These are phyloP conservation scores for Skeletonema costatum DNA, from an alignment of 108 stramenopile species.

Conservation along the genomic window DNA sequence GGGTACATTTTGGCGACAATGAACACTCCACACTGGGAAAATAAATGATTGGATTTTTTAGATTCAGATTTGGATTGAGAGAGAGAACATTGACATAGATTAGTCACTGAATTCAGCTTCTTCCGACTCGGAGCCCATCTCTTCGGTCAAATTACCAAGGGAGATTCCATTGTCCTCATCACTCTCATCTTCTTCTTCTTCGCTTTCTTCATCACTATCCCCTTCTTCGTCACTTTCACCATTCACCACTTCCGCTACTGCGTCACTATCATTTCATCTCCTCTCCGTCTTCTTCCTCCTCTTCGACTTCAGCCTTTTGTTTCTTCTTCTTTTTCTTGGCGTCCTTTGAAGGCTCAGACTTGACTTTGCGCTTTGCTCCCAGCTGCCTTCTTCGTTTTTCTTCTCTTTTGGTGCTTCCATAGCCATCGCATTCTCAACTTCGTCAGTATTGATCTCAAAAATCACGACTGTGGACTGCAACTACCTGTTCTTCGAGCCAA, in stretches of 20 bases:
- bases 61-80: too few species aligned
- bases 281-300: not conserved
- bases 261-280: not conserved
- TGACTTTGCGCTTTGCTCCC: constrained; percentile 39
- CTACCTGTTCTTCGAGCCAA: constrained; percentile 46
- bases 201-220: constrained; percentile 27
- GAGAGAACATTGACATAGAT: not conserved
- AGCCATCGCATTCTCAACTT: constrained; percentile 27
- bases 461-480: constrained; percentile 23
- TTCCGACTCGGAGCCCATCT: constrained; percentile 36
- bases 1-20: too few species aligned
- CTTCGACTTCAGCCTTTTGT: constrained; percentile 5
- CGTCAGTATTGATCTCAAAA: constrained; percentile 36
- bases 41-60: too few species aligned
- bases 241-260: not conserved
- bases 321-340: constrained; percentile 23
- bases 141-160: constrained; percentile 21
- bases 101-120: constrained; percentile 21
- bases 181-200: constrained; percentile 26
- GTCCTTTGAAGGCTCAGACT: constrained; percentile 11
- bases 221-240: constrained; percentile 14
- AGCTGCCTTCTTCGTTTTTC: constrained; percentile 20
- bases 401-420: constrained; percentile 34
- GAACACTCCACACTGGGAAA: too few species aligned
- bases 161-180: constrained; percentile 11